These are phyloP conservation scores for Castanea mollissima DNA, from an alignment of 306 rosid species.

Conservation along the genomic window DNA sequence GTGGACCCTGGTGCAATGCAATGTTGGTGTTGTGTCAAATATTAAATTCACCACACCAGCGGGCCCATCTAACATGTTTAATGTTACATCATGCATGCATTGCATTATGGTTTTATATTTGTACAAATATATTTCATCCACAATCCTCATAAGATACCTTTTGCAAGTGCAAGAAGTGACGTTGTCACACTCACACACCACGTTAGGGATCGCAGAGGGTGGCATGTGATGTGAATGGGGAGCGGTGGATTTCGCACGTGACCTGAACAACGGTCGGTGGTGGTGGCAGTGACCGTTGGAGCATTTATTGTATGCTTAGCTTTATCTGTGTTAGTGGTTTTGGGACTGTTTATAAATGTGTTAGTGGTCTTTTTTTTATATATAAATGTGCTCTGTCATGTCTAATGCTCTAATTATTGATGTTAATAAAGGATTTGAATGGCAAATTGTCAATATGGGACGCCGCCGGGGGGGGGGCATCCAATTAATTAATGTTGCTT, in stretches of 20 bases:
- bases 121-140: too few relatives aligned
- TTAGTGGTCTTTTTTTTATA: not conserved
- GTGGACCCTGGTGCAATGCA: too few relatives aligned
- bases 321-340: not conserved
- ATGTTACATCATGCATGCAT: not conserved
- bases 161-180: constrained; percentile 5
- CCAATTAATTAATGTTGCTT: too few relatives aligned
- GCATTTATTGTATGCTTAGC: constrained; percentile 8
- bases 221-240: constrained; percentile 10
- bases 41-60: not conserved
- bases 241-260: constrained; percentile 28
- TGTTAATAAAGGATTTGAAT: not conserved
- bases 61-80: not conserved
- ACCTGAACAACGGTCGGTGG: constrained; percentile 31
- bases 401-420: not conserved
- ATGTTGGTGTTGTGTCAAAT: not conserved
- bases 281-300: constrained; percentile 46
- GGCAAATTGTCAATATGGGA: too few relatives aligned
- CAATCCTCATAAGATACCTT: not conserved
- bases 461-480: too few relatives aligned
- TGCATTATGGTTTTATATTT: not conserved
- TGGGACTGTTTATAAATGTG: too few relatives aligned
- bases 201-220: not conserved
- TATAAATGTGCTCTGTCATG: not conserved
- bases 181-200: not conserved